Evolutionary conservation across 768 basidiomycete genomes (phyloP), one percentile per base, ranked within the genome.

Genomic region (Roridomyces roridus): DNA sequence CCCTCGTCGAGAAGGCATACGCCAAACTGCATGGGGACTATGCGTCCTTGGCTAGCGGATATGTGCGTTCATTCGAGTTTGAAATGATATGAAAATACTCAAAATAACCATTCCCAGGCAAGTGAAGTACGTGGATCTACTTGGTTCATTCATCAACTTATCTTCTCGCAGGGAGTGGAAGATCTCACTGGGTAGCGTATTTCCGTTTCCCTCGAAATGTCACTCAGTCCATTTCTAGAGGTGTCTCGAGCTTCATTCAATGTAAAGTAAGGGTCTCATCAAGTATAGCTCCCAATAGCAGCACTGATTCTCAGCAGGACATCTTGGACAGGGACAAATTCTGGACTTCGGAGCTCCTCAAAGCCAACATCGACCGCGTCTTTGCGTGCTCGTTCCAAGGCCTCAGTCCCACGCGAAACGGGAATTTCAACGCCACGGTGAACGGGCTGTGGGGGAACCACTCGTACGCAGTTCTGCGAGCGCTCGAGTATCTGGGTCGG

Each of bases 151-250:
- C n/a, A n/a, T n/a, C n/a, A n/a, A n/a, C n/a, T n/a, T n/a, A n/a
- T n/a, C n/a, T n/a, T n/a, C 12, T n/a, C 1, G 9, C 3, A 18
- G 10, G 26, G 23, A 40, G 17, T 6, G 58, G 84, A 85, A 67
- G 84, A 85, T 63, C 65, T 85, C 46, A 84, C 83, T 11, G 84
- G 84, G n/a, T n/a, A n/a, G n/a, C n/a, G 83, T 84, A 61, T n/a
- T n/a, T 39, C 21, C 9, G 6, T 4, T n/a, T 5, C 15, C 5
- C 11, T 45, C n/a, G 23, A 31, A 2, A 20, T 58, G 40, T 62
- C 18, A 46, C 45, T 23, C 8, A 31, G 31, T 26, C 15, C 36
- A 34, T 24, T 21, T 35, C 23, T 49, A 70, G 69, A 41, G 70
- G 64, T 20, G 64, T 72, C 11, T 71, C 63, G 3, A 67, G 63